A percentile compares a stretch with the other conserved stretches of the same genome.
These are phyloP conservation scores for Ganoderma sinense DNA, from an alignment of 1,284 basidiomycete genomes.

Conservation along the genomic window DNA sequence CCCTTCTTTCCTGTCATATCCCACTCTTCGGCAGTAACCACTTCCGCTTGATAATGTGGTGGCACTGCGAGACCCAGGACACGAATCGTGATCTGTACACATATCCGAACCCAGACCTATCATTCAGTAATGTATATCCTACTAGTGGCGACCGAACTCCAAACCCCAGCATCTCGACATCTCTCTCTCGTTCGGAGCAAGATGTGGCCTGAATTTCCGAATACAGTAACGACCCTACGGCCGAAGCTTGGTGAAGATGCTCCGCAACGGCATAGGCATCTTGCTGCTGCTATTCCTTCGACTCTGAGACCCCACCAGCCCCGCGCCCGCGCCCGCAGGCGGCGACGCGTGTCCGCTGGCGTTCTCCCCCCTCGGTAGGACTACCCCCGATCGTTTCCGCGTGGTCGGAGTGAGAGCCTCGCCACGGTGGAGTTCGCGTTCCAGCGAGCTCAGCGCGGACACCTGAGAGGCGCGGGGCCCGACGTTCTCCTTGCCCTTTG, in stretches of 20 bases:
- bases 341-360: conserved; percentile 11
- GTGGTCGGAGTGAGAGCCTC: not conserved
- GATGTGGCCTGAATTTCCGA: not conserved
- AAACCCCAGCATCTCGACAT: not conserved
- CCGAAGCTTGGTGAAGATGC: conserved; percentile 39
- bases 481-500: not conserved
- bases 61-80: not conserved
- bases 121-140: not conserved
- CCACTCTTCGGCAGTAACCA: not conserved
- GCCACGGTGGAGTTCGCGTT: conserved; percentile 21
- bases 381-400: conserved; percentile 17
- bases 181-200: not conserved
- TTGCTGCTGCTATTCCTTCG: conserved; percentile 29
- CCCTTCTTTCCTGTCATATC: not conserved
- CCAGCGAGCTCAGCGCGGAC: conserved; percentile 8
- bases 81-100: not conserved
- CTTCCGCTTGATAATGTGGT: not conserved
- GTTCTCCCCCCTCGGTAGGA: conserved; percentile 2
- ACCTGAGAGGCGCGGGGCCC: conserved; percentile 14
- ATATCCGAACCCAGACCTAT: not conserved
- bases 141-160: not conserved
- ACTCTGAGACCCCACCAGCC: not conserved
- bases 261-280: conserved; percentile 39
- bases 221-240: conserved; percentile 16
- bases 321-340: conserved; percentile 8